Conservation (phyloP, 495 filamentous ascomycete genomes). For the Elasticomyces elasticus region DNA sequence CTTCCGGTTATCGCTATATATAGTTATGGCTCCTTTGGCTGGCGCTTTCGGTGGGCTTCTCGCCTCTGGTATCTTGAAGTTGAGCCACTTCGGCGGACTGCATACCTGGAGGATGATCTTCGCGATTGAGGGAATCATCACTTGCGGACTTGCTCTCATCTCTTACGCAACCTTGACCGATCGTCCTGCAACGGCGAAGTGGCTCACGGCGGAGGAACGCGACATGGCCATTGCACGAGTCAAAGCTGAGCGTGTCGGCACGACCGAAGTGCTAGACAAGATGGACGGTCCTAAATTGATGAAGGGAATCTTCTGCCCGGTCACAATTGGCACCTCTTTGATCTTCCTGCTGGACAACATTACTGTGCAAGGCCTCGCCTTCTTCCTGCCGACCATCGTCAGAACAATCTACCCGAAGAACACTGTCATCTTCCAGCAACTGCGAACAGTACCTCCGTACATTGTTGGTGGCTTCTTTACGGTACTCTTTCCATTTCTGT, state of each 20-base stretch:
- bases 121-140: slow-evolving; percentile 63
- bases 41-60: slow-evolving; percentile 68
- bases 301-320: slow-evolving; percentile 42
- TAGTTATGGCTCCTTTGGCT: slow-evolving; percentile 64
- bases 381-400: slow-evolving; percentile 66
- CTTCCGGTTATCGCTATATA: slow-evolving; percentile 64
- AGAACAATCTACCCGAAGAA: slow-evolving; percentile 48
- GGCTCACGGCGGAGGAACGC: slow-evolving; percentile 26
- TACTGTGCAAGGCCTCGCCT: slow-evolving; percentile 49
- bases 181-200: slow-evolving; percentile 39
- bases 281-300: slow-evolving; percentile 38
- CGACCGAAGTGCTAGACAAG: slow-evolving; percentile 50
- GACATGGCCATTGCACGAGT: slow-evolving; percentile 32
- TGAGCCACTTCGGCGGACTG: slow-evolving; percentile 56
- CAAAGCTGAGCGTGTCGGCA: slow-evolving; percentile 55
- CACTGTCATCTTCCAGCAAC: slow-evolving; percentile 52
- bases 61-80: slow-evolving; percentile 61
- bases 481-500: slow-evolving; percentile 49
- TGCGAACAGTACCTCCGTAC: slow-evolving; percentile 64
- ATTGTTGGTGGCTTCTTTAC: slow-evolving; percentile 59
- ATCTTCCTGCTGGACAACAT: slow-evolving; percentile 48
- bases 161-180: slow-evolving; percentile 58
- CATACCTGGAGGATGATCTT: slow-evolving; percentile 56
- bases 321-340: slow-evolving; percentile 39
- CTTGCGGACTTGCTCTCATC: slow-evolving; percentile 49